These are phyloP conservation scores for Phialophora tarda DNA, from an alignment of 2,329 filamentous ascomycete species.

Conservation along the genomic window DNA sequence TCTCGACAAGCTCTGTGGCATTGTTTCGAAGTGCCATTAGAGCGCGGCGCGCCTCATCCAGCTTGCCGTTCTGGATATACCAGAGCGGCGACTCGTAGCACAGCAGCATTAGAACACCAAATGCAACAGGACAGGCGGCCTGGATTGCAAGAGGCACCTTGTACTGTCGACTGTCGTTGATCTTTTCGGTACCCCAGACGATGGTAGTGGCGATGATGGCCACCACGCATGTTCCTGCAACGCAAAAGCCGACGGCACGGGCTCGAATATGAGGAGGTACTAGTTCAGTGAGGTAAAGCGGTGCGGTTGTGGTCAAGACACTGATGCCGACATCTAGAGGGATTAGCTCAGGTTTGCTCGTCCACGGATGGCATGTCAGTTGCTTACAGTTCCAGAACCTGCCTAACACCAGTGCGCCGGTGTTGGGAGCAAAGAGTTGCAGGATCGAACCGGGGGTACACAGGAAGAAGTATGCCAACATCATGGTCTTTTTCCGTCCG, in stretches of 20 bases:
- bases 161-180: slow-evolving; percentile 42
- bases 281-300: slow-evolving; percentile 61
- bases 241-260: slow-evolving; percentile 38
- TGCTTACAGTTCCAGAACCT: slow-evolving; percentile 53
- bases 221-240: slow-evolving; percentile 36
- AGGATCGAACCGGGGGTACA: slow-evolving; percentile 48
- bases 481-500: slow-evolving; percentile 46
- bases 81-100: slow-evolving; percentile 63
- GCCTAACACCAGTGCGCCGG: slow-evolving; percentile 57
- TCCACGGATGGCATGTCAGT: slow-evolving; percentile 41
- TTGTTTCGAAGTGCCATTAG: slow-evolving; percentile 54
- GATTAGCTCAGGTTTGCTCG: neutral
- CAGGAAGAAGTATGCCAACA: slow-evolving; percentile 45
- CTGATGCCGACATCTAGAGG: slow-evolving; percentile 50
- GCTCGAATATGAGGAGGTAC: slow-evolving; percentile 52
- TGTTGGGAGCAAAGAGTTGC: slow-evolving; percentile 59
- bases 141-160: slow-evolving; percentile 48
- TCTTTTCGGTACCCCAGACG: slow-evolving; percentile 43
- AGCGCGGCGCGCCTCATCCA: slow-evolving; percentile 57
- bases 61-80: slow-evolving; percentile 55
- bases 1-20: slow-evolving; percentile 17
- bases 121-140: slow-evolving; percentile 42
- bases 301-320: slow-evolving; percentile 59
- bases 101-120: slow-evolving; percentile 24
- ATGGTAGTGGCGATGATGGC: slow-evolving; percentile 46